Evolutionary conservation across 2,329 filamentous ascomycete species (phyloP), one percentile per base, ranked within the genome.

Genomic region (Stagonosporopsis vannaccii): DNA sequence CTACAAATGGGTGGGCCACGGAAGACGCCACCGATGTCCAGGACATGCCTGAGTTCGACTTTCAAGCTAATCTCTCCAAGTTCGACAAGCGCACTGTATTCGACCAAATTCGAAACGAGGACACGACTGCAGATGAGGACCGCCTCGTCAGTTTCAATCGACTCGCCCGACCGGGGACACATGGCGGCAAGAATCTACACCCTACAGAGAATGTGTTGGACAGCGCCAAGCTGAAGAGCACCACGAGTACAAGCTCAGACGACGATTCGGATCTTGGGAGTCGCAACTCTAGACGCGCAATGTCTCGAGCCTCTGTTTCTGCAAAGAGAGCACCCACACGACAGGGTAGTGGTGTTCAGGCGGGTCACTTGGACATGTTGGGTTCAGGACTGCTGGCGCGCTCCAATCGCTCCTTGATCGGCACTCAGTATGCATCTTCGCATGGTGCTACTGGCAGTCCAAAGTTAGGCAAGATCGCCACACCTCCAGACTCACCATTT

Each of bases 21-120:
- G 95, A 97, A 72, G 94, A 98, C 70, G 93, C 94, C 20, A 97
- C 92, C 0, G 95, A 98, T 72, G 91, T 95, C 20, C 91, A 94
- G 77, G 94, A 96, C 72, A 85, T 95, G 81, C 91, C 90, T 11
- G 95, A 98, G 59, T 98, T 98, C 67, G 94, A 98, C 75, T 98
- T 98, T 69, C 88, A 91, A 67, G 88, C 87, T 51, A 92, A 92
- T 63, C 82, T 98, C 28, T 93, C 91, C 42, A 96, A 97, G 71
- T 98, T 98, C 68, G 93, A 98, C 80, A 98, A 98, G 79, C 87
- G 89, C 52, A 88, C 88, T 1, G 87, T 98, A 8, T 99, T 99
- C 72, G 90, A 94, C 63, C 89, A 97, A 76, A 95, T 98, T 75
- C 85, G 91, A 57, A 91, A 90, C 63, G 91, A 96, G 53, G 94